Base-by-base conservation (phyloP, 2,329 filamentous ascomycete species). In the Ophiosphaerella narmari region DNA sequence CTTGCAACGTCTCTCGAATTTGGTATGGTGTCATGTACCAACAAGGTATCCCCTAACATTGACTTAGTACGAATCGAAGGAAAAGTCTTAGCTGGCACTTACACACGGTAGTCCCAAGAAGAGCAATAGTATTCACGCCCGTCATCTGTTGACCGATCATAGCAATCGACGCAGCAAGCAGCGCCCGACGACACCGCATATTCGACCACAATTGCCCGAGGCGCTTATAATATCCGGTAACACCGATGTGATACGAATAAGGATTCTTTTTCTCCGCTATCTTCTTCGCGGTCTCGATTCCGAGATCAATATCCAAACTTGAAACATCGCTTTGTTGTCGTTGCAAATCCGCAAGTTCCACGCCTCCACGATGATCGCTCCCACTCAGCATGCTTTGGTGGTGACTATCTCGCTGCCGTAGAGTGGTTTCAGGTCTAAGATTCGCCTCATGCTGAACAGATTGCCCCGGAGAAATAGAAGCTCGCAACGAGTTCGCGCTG, bases 161-260 rank as follows among this genome's bases (percentile, higher is more conserved):
- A 5, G 59, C 53, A 0, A 60, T 40, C 6, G 54, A 51, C 12
- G 60, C 59, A 37, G 54, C 53, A 8, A 59, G 36, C 2, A 62
- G 37, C 1, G 60, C 57, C 34, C 60, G 47, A 8, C 59, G 53
- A 36, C 57, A 63, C 35, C 58, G 50, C 39, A 43, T 49, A n/a
- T 63, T 61, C 12, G 31, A 45, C 55, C 55, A 57, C 5, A 63
- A 42, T 35, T 63, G 39, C 11, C 34, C 40, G 9, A 61, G 42
- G 14, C 60, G 50, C 29, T 52, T 57, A 37, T 59, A 63, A 14
- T 59, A 63, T 2, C 60, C 60, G 11, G 58, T 61, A n/a, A 59
- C 57, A 14, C 60, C 60, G 14, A 63, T 63, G 34, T 61, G 50
- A 37, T 63, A 63, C 0, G 48, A 47, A 36, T 63, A 63, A 5